Conservation (phyloP, 495 filamentous ascomycete genomes). For the Geopyxis carbonaria region DNA sequence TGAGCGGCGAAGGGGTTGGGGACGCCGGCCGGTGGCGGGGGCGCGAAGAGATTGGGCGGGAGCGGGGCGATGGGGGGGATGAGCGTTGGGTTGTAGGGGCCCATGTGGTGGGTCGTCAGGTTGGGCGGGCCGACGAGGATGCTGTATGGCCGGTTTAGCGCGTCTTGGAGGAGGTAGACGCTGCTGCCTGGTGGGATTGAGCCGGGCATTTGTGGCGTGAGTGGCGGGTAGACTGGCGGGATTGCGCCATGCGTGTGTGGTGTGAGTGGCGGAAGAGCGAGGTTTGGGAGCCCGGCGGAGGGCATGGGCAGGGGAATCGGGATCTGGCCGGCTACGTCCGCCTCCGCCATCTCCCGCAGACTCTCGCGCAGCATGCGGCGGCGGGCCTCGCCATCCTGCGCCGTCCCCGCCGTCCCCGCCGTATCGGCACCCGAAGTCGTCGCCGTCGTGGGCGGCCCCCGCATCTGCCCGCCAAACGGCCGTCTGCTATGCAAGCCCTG, state of each 20-base stretch:
- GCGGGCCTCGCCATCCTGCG: too few species aligned
- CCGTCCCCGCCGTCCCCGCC: too few species aligned
- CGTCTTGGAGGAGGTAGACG: slow-evolving; percentile 20
- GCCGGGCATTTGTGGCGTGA: background rate
- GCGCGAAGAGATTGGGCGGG: background rate
- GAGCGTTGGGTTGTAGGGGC: background rate
- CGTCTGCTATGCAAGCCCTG: too few species aligned
- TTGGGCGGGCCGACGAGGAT: slow-evolving; percentile 16
- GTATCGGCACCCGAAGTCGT: too few species aligned
- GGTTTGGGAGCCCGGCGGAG: too few species aligned
- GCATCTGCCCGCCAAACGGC: too few species aligned
- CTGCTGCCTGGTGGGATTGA: slow-evolving; percentile 8
- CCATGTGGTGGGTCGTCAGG: background rate
- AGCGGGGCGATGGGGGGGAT: background rate
- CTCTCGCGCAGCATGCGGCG: background rate
- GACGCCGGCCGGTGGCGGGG: background rate
- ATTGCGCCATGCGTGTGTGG: too few species aligned
- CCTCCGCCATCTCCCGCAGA: background rate
- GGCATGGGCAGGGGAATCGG: too few species aligned
- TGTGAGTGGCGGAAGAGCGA: too few species aligned
- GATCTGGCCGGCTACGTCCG: too few species aligned
- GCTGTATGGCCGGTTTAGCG: slow-evolving; percentile 11
- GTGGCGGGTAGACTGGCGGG: slow-evolving; percentile 7
- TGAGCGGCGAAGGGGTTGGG: too few species aligned
- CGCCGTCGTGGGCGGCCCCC: too few species aligned